Evolutionary conservation across 495 filamentous ascomycete genomes (phyloP), one percentile per base, ranked within the genome.

Genomic region (Tetracladium setigerum): DNA sequence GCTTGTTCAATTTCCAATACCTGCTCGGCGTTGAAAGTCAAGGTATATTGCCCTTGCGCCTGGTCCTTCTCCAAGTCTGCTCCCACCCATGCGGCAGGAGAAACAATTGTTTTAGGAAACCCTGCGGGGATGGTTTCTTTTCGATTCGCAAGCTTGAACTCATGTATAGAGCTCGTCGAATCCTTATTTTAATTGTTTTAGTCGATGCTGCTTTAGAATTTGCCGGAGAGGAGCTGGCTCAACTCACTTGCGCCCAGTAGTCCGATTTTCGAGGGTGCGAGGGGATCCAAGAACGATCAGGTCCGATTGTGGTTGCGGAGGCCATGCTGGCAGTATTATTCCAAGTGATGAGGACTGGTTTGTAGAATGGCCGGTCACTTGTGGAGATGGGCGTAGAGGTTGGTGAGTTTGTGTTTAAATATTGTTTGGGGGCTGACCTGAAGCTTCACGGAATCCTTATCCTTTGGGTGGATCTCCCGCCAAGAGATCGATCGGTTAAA

Each of bases 261-360:
- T 32, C 42, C 13, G 30, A 11, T 5, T 35, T 32, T 22, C 37
- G 43, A 8, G n/a, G 13, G 37, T 24, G 2, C 15, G 43, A 36
- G 1, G 43, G 43, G 17, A 46, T 46, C 43, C 43, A 46, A 17
- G 43, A 22, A 18, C 43, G 43, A 24, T 46, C 43, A 24, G 33
- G 43, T 9, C 31, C 43, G n/a, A n/a, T n/a, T n/a, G n/a, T n/a
- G n/a, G n/a, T n/a, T n/a, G n/a, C n/a, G n/a, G n/a, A n/a, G n/a
- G n/a, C n/a, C n/a, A n/a, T n/a, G n/a, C n/a, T n/a, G n/a, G n/a
- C n/a, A n/a, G n/a, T n/a, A n/a, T n/a, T n/a, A n/a, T n/a, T n/a
- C n/a, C n/a, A n/a, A n/a, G n/a, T n/a, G n/a, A n/a, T n/a, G n/a
- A n/a, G n/a, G n/a, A n/a, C n/a, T n/a, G n/a, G n/a, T n/a, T n/a